A percentile compares a stretch with the other conserved stretches of the same genome.
Conservation (phyloP, 2,329 filamentous ascomycete genomes). For the Drechslera avenae region DNA sequence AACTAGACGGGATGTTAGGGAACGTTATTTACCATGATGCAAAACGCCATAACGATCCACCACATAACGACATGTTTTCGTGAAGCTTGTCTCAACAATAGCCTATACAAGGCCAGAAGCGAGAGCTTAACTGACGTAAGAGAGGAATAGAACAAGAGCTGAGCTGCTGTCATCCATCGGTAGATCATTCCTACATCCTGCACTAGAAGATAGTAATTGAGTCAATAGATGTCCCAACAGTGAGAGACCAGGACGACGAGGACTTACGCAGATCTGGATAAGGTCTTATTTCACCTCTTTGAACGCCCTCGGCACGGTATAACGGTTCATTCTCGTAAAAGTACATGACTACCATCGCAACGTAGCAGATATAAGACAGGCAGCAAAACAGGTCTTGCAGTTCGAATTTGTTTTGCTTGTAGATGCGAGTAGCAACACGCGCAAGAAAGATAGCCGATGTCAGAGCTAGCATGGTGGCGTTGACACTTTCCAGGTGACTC, state of each 20-base stretch:
- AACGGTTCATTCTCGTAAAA: too few relatives aligned
- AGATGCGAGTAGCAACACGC: slow-evolving; percentile 13
- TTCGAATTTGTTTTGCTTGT: slow-evolving; percentile 16
- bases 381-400: slow-evolving; percentile 29
- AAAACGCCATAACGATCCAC: slow-evolving; percentile 43
- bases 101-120: slow-evolving; percentile 45
- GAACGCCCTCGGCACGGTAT: too few relatives aligned
- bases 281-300: too few relatives aligned
- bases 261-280: too few relatives aligned
- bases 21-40: slow-evolving; percentile 3
- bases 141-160: slow-evolving; percentile 33
- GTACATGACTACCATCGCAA: slow-evolving; percentile 33
- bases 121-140: slow-evolving; percentile 16
- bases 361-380: slow-evolving; percentile 34
- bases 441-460: slow-evolving; percentile 16
- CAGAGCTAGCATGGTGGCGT: slow-evolving; percentile 20
- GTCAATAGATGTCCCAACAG: slow-evolving; percentile 41
- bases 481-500: slow-evolving; percentile 9
- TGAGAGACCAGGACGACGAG: slow-evolving; percentile 35
- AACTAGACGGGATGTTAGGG: background rate
- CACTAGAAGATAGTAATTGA: slow-evolving; percentile 29
- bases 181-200: slow-evolving; percentile 39
- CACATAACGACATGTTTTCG: slow-evolving; percentile 42
- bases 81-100: slow-evolving; percentile 30
- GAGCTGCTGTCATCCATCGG: slow-evolving; percentile 46